These are phyloP conservation scores for Trametes villosa DNA, from an alignment of 768 basidiomycete genomes.

Conservation along the genomic window DNA sequence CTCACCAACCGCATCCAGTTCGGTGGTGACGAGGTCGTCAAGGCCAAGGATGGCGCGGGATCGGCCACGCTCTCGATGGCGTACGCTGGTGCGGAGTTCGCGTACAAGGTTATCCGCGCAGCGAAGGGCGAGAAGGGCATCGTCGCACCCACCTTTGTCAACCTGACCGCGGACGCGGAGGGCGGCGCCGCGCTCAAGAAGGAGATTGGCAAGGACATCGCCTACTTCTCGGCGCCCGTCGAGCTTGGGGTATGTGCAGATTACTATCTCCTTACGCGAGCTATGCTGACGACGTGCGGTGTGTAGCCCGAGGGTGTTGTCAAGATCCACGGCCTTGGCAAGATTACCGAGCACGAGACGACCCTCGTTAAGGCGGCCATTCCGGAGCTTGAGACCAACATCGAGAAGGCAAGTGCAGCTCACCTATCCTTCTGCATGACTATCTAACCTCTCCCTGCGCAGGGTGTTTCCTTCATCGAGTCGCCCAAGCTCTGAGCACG, in stretches of 20 bases:
- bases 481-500: conserved; percentile 32
- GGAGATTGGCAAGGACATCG: conserved; percentile 76
- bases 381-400: conserved; percentile 76
- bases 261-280: not conserved
- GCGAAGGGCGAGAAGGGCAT: conserved; percentile 88
- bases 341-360: conserved; percentile 71
- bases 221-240: conserved; percentile 88
- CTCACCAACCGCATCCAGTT: conserved; percentile 90
- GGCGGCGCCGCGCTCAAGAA: conserved; percentile 76
- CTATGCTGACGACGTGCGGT: conserved; percentile 5
- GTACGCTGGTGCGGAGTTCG: conserved; percentile 91
- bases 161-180: conserved; percentile 69
- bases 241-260: conserved; percentile 74
- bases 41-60: conserved; percentile 93
- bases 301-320: conserved; percentile 77
- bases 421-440: not conserved
- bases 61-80: conserved; percentile 98
- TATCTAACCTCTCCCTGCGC: not conserved
- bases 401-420: conserved; percentile 56
- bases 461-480: conserved; percentile 37
- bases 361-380: conserved; percentile 79
- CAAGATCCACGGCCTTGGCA: conserved; percentile 83
- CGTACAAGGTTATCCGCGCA: conserved; percentile 80
- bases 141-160: conserved; percentile 82
- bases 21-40: conserved; percentile 97